These are phyloP conservation scores for Pleurotus platypus DNA, from an alignment of 768 basidiomycete genomes.

Conservation along the genomic window DNA sequence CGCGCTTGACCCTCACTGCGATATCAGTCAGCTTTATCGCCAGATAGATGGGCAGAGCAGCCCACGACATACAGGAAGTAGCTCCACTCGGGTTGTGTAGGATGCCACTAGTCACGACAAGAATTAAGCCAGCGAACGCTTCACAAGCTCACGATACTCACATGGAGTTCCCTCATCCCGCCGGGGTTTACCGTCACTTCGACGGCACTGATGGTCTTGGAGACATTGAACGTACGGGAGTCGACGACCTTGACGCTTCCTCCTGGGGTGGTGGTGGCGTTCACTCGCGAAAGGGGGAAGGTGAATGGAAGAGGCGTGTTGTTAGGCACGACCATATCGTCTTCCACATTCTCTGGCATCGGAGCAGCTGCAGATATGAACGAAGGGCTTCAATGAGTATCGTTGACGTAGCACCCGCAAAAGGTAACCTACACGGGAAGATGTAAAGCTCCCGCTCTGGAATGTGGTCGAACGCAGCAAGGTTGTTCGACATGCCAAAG, in stretches of 20 bases:
- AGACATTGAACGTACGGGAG: slow-evolving; percentile 45
- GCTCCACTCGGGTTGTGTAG: slow-evolving; percentile 63
- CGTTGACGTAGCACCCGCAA: slow-evolving; percentile 14
- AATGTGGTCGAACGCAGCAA: slow-evolving; percentile 47
- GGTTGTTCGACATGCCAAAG: slow-evolving; percentile 42
- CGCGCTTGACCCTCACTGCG: slow-evolving; percentile 50
- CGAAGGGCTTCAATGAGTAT: no score
- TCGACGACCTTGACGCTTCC: slow-evolving; percentile 63
- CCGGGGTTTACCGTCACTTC: slow-evolving; percentile 58
- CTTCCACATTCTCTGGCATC: slow-evolving; percentile 35
- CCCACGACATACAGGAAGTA: slow-evolving; percentile 45
- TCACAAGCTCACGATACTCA: slow-evolving; percentile 18
- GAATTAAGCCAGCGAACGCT: no score
- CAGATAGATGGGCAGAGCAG: neutral
- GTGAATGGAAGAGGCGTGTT: slow-evolving; percentile 49
- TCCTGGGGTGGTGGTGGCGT: slow-evolving; percentile 39
- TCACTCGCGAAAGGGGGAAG: slow-evolving; percentile 48
- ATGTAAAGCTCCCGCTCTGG: slow-evolving; percentile 55
- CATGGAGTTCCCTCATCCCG: slow-evolving; percentile 63
- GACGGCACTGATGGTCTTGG: slow-evolving; percentile 51
- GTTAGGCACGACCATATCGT: slow-evolving; percentile 46
- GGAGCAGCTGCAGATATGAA: slow-evolving; percentile 14
- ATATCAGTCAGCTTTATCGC: neutral
- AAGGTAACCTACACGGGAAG: slow-evolving; percentile 27
- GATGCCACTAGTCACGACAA: slow-evolving; percentile 53